A percentile compares a stretch with the other conserved stretches of the same genome.
Evolutionary conservation across 2,329 filamentous ascomycete species (phyloP).

Genomic region (Cytospora chrysosperma): DNA sequence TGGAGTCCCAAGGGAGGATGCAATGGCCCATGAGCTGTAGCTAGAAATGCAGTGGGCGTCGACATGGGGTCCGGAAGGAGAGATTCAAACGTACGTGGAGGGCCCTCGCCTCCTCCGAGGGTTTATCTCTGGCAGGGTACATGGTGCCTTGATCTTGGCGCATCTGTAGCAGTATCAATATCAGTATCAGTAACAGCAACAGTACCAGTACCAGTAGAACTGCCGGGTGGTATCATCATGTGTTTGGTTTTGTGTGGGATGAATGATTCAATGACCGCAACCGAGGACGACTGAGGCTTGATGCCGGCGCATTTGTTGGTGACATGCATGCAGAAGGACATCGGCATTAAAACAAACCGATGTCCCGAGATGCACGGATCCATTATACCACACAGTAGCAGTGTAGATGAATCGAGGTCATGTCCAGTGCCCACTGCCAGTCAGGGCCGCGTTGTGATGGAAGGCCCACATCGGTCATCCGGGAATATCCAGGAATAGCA

Average conservation of each 20-base stretch:
- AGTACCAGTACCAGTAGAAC: not conserved
- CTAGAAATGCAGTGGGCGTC: not conserved
- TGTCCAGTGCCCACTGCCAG: not conserved
- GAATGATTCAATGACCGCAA: not conserved
- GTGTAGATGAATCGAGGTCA: not conserved
- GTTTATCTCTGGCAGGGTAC: slow-evolving; percentile 35
- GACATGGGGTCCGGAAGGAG: not conserved
- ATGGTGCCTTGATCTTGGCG: slow-evolving; percentile 35
- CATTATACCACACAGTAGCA: no score
- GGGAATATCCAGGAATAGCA: not conserved
- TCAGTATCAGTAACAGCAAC: not conserved
- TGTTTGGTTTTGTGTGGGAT: not conserved
- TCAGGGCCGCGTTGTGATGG: not conserved
- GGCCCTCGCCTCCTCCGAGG: slow-evolving; percentile 37
- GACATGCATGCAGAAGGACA: slow-evolving; percentile 5
- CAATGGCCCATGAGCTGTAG: not conserved
- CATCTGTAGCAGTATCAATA: slow-evolving; percentile 31
- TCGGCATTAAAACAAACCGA: slow-evolving; percentile 10
- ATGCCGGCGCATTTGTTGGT: not conserved
- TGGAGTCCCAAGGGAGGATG: not conserved
- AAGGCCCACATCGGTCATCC: slow-evolving; percentile 6
- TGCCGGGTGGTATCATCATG: no score
- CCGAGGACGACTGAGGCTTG: not conserved
- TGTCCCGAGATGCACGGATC: not conserved
- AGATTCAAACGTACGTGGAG: slow-evolving; percentile 35